phyloP scores from a whole-genome alignment of 2,329 filamentous ascomycete species.

The Ascochyta lentis region DNA sequence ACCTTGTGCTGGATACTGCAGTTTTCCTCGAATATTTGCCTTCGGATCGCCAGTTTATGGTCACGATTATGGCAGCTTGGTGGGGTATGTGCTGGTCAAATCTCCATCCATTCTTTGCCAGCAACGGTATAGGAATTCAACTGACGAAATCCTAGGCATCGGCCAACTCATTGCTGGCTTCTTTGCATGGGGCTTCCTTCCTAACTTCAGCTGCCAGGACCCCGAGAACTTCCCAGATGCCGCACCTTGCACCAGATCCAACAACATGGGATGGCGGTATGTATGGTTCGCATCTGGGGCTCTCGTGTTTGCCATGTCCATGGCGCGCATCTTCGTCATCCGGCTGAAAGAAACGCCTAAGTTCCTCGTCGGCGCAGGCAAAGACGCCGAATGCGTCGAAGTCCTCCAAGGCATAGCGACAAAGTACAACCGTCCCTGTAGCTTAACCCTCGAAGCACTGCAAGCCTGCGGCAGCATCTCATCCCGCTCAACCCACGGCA shows the following conservation, averaged over 20 bases:
- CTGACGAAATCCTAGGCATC: conserved; percentile 41
- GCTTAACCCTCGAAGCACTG: conserved; percentile 58
- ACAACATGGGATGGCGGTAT: conserved; percentile 66
- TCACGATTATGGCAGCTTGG: conserved; percentile 68
- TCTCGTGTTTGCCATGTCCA: conserved; percentile 61
- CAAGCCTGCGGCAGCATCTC: conserved; percentile 53
- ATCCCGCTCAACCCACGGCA: conserved; percentile 31
- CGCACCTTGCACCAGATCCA: conserved; percentile 56
- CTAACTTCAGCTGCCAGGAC: conserved; percentile 56
- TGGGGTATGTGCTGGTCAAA: conserved; percentile 49
- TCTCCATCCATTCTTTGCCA: too few species aligned
- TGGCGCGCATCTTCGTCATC: conserved; percentile 62
- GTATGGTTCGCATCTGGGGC: conserved; percentile 61
- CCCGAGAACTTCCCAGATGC: conserved; percentile 45
- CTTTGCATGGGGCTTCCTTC: conserved; percentile 62
- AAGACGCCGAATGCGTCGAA: conserved; percentile 59
- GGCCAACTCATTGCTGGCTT: conserved; percentile 60
- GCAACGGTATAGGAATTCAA: not conserved
- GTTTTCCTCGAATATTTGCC: conserved; percentile 66
- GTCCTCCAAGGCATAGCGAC: conserved; percentile 58
- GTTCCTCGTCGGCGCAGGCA: conserved; percentile 61
- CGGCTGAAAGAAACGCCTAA: conserved; percentile 64
- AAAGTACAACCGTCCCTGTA: conserved; percentile 61
- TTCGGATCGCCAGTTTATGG: conserved; percentile 66
- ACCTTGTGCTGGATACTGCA: conserved; percentile 68